A percentile compares a stretch with the other conserved stretches of the same genome.
Conservation (phyloP, 139 green algal genomes). For the Chlorella sp. region DNA sequence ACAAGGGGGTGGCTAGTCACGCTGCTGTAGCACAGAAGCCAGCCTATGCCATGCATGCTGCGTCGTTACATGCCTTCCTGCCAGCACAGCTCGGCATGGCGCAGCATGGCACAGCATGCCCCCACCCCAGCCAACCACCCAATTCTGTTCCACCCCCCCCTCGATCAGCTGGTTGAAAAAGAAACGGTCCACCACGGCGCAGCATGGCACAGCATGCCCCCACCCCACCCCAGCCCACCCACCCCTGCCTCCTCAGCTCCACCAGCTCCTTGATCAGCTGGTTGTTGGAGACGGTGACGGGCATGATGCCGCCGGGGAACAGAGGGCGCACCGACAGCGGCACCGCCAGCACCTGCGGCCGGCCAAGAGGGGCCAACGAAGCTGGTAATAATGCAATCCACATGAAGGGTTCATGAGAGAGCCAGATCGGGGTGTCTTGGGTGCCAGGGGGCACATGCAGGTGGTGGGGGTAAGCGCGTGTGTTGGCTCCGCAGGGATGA, state of each 20-base stretch:
- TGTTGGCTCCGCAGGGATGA: too few relatives aligned
- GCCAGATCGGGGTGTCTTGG: too few relatives aligned
- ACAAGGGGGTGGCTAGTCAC: too few relatives aligned
- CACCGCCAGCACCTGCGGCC: slow-evolving; percentile 74
- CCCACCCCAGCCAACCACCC: not conserved
- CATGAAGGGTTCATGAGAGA: not conserved
- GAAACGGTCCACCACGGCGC: too few relatives aligned
- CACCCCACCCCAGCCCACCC: not conserved
- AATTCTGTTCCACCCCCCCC: slow-evolving; percentile 82
- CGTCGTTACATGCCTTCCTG: too few relatives aligned
- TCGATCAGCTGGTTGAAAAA: slow-evolving; percentile 82
- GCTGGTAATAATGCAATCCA: too few relatives aligned
- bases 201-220: not conserved
- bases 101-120: not conserved
- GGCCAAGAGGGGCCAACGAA: not conserved
- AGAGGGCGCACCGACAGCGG: slow-evolving; percentile 80
- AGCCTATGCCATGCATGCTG: too few relatives aligned
- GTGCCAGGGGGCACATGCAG: too few relatives aligned
- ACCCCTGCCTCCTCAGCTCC: slow-evolving; percentile 76
- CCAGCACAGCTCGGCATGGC: too few relatives aligned
- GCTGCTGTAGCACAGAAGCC: too few relatives aligned
- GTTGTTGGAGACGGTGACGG: slow-evolving; percentile 81
- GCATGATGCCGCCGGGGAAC: slow-evolving; percentile 89
- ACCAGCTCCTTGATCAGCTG: slow-evolving; percentile 86
- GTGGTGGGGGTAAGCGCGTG: too few relatives aligned